These are phyloP conservation scores for Russula emetica DNA, from an alignment of 768 basidiomycete species.

Conservation along the genomic window DNA sequence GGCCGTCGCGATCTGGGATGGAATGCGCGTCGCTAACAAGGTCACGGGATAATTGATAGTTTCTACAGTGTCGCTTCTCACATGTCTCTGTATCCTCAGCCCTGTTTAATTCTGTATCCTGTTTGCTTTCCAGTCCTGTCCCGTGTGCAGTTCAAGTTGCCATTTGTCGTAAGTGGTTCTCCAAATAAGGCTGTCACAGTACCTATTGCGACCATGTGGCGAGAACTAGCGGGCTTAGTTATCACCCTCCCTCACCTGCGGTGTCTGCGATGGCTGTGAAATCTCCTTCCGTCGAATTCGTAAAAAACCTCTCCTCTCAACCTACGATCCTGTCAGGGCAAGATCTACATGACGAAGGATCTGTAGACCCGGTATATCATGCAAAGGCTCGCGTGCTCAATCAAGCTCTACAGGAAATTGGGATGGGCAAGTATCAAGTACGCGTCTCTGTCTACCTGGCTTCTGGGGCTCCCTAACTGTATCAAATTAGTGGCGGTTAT, in stretches of 20 bases:
- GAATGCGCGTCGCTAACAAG: conserved; percentile 54
- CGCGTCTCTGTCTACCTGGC: conserved; percentile 12
- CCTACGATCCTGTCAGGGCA: not conserved
- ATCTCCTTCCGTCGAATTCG: not conserved
- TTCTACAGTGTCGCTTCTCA: not conserved
- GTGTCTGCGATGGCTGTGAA: not conserved
- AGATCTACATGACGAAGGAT: conserved; percentile 26
- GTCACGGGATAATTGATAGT: conserved; percentile 19
- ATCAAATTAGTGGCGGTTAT: conserved; percentile 50
- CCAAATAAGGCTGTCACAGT: not conserved
- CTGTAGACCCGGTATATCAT: conserved; percentile 54
- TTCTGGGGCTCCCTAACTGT: not conserved
- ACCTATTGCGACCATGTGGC: not conserved
- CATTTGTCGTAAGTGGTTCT: not conserved
- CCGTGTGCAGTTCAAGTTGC: not conserved
- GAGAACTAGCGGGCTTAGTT: no score
- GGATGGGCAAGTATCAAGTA: conserved; percentile 69
- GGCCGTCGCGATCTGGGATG: conserved; percentile 83
- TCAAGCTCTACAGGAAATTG: conserved; percentile 58
- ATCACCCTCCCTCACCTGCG: not conserved
- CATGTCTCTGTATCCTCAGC: conserved; percentile 1
- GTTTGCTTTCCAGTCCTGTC: not conserved
- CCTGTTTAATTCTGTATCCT: not conserved
- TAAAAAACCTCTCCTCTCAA: not conserved
- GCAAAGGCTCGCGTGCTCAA: conserved; percentile 57